A percentile compares a stretch with the other conserved stretches of the same genome.
Conservation (phyloP, 805 yeast genomes). For the Cyberlindnera xylosilytica region DNA sequence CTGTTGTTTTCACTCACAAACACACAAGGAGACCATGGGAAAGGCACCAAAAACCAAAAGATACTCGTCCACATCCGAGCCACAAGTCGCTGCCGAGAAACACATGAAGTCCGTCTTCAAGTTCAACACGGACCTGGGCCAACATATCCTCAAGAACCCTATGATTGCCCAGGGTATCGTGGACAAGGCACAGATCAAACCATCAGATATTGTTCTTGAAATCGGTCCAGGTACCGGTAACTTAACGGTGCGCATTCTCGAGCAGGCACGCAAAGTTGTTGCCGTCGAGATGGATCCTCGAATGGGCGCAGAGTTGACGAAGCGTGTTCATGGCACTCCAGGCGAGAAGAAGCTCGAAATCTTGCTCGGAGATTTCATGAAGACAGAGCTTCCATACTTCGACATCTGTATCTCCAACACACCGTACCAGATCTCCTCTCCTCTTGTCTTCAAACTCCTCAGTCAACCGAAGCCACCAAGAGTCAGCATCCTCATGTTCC, state of each 20-base stretch:
- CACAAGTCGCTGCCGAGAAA: conserved; percentile 65
- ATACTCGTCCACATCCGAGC: conserved; percentile 44
- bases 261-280: conserved; percentile 88
- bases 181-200: conserved; percentile 89
- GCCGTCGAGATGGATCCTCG: conserved; percentile 99
- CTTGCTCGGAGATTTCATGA: conserved; percentile 92
- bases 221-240: conserved; percentile 99
- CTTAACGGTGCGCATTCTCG: conserved; percentile 86
- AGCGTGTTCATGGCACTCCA: conserved; percentile 97
- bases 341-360: conserved; percentile 88
- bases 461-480: conserved; percentile 93
- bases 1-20: too few species aligned
- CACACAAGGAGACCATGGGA: conserved; percentile 17
- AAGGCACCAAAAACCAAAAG: conserved; percentile 58
- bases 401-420: conserved; percentile 97
- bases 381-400: conserved; percentile 89
- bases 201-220: conserved; percentile 90
- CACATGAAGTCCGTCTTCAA: conserved; percentile 85
- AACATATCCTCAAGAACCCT: conserved; percentile 95
- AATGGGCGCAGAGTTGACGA: conserved; percentile 98
- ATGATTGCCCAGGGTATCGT: conserved; percentile 97
- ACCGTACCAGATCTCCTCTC: conserved; percentile 96
- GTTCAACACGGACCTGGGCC: conserved; percentile 95
- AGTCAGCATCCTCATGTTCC: conserved; percentile 94
- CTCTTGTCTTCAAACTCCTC: conserved; percentile 87